Evolutionary conservation across 768 basidiomycete species (phyloP).

Genomic region (Lentinula detonsa): DNA sequence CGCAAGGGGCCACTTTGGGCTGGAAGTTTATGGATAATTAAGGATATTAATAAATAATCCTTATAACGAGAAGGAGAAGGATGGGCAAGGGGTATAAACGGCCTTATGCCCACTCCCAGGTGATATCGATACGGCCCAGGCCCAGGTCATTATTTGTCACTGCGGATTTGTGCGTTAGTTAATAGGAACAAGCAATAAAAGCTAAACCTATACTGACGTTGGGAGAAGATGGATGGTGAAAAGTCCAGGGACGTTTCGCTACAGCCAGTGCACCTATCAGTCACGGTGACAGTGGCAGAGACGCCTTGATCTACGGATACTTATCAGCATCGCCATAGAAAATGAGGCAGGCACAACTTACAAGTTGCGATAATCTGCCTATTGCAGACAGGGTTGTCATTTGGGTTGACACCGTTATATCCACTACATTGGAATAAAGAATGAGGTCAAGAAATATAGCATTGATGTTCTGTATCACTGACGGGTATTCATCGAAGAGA

Average conservation of each 20-base stretch:
- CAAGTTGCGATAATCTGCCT: slow-evolving; percentile 40
- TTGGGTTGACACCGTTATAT: slow-evolving; percentile 57
- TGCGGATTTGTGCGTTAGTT: neutral
- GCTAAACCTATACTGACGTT: slow-evolving; percentile 19
- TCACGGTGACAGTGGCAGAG: slow-evolving; percentile 39
- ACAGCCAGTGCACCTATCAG: slow-evolving; percentile 64
- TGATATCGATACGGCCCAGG: slow-evolving; percentile 49
- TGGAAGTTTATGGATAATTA: slow-evolving; percentile 2
- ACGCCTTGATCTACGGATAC: slow-evolving; percentile 43
- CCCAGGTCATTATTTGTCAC: slow-evolving; percentile 20
- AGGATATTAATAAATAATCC: slow-evolving; percentile 8
- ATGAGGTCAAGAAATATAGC: neutral
- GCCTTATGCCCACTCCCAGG: slow-evolving; percentile 41
- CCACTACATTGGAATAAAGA: slow-evolving; percentile 28
- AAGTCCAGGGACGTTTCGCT: slow-evolving; percentile 50
- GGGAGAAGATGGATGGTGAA: slow-evolving; percentile 49
- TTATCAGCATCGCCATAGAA: slow-evolving; percentile 2
- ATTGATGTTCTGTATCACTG: slow-evolving; percentile 17
- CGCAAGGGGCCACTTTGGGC: neutral
- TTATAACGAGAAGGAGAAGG: neutral
- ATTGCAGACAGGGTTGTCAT: slow-evolving; percentile 69
- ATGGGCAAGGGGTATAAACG: slow-evolving; percentile 5
- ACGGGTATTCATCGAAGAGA: slow-evolving; percentile 60
- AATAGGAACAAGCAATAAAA: neutral
- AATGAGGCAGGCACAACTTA: slow-evolving; percentile 24